Evolutionary conservation across 371 early-diverging fungal species (phyloP).

Genomic region (Haplosporangium sp.): DNA sequence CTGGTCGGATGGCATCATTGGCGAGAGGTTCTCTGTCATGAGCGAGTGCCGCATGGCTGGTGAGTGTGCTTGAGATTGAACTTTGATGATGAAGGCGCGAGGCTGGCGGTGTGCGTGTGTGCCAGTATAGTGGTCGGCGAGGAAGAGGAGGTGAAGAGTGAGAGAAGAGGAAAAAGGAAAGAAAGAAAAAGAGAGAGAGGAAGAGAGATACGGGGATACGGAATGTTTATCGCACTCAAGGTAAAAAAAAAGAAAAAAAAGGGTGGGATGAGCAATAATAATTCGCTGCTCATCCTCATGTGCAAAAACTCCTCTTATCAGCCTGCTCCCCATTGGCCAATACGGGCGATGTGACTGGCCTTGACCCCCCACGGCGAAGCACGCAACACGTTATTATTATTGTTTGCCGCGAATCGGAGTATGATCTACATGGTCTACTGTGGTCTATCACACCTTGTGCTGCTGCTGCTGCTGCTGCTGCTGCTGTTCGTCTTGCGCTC

Average conservation of each 20-base stretch:
- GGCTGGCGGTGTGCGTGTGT: background rate
- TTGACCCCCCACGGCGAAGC: too few species aligned
- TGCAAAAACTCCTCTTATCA: background rate
- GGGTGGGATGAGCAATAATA: too few species aligned
- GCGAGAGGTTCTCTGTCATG: conserved; percentile 31
- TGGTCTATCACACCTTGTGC: background rate
- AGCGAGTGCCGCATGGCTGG: conserved; percentile 35
- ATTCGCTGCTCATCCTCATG: too few species aligned
- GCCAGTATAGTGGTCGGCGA: background rate
- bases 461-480: background rate
- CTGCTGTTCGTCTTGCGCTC: conserved; percentile 1
- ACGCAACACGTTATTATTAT: too few species aligned
- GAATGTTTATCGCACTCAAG: background rate
- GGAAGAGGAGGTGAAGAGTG: background rate
- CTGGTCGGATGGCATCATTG: conserved; percentile 28
- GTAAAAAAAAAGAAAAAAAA: background rate
- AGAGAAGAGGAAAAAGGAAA: background rate
- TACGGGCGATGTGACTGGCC: too few species aligned
- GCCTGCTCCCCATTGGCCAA: background rate
- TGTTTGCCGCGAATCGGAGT: too few species aligned
- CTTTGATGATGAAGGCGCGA: background rate
- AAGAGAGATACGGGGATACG: background rate
- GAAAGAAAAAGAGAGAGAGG: background rate
- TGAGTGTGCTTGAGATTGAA: background rate
- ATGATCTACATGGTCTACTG: too few species aligned